Evolutionary conservation across 768 basidiomycete species (phyloP).

Genomic region (Dacryopinax primogenitus): DNA sequence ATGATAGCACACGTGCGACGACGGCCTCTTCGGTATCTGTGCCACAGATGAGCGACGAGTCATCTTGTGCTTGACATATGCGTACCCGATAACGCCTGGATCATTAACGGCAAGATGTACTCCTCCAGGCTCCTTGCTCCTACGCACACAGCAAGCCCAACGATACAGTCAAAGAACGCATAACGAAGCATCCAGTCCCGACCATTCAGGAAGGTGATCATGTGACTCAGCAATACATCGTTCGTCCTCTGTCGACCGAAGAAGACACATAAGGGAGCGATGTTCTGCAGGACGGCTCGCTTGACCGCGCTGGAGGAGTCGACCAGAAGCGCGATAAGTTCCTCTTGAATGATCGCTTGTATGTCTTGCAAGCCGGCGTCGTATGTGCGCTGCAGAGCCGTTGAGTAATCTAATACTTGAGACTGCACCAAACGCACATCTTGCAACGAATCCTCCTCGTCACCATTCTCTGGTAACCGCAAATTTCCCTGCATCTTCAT

Average conservation of each 20-base stretch:
- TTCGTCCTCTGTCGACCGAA: constrained; percentile 86
- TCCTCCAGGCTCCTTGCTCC: constrained; percentile 86
- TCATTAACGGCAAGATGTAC: constrained; percentile 93
- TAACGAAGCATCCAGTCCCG: constrained; percentile 83
- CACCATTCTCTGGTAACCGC: constrained; percentile 51
- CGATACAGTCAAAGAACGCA: constrained; percentile 90
- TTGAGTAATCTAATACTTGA: background rate
- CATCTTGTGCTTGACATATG: background rate
- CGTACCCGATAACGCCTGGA: constrained; percentile 84
- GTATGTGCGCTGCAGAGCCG: constrained; percentile 59
- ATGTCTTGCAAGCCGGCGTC: constrained; percentile 78
- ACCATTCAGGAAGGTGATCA: constrained; percentile 67
- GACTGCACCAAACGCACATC: constrained; percentile 41
- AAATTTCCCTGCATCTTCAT: constrained; percentile 70
- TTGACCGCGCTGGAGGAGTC: constrained; percentile 84
- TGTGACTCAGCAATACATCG: constrained; percentile 80
- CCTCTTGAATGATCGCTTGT: constrained; percentile 72
- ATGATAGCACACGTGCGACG: constrained; percentile 75
- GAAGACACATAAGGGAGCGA: constrained; percentile 83
- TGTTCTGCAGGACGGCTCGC: constrained; percentile 74
- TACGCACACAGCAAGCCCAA: constrained; percentile 89
- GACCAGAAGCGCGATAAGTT: constrained; percentile 71
- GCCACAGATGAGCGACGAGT: background rate
- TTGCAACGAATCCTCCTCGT: constrained; percentile 65
- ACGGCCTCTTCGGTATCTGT: constrained; percentile 92